Base-by-base conservation (phyloP, 306 rosid genomes). In the Alnus glutinosa region DNA sequence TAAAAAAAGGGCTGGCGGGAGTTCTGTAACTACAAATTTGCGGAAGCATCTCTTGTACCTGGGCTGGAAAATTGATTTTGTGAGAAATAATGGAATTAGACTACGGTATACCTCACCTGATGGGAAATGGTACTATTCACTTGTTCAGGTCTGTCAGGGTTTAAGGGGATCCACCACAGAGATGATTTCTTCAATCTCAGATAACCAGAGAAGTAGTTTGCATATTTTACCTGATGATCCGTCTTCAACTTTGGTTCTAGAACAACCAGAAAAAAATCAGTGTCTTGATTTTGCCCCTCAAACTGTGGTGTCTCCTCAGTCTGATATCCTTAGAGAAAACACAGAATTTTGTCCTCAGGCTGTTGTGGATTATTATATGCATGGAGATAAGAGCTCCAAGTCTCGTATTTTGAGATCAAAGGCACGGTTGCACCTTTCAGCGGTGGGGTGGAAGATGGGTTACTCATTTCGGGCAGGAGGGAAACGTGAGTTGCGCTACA, bases 41-140 rank as follows among this genome's bases (percentile, higher is more conserved):
- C 59, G 63, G 82, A 79, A 76, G 69, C 86, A 86, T 86, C 82
- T 86, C 67, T 76, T 14, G 16, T 51, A 77, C 70, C 71, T 82
- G 59, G 89, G 86, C 52, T 86, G 97, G 96, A 76, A 88, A 83
- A 83, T 91, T 78, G 90, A 90, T 36, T 78, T 70, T 57, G 68
- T 70, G 36, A 0, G n/a, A 42, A 70, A 15, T 48, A 42, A 4
- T 37, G 1, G 61, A 37, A 14, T 36, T 64, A 73, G 61, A 78
- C 54, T 85, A 54, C 79, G 82, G 76, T 93, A 88, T 61, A 79
- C 12, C 54, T 69, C 85, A 0, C 97, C 91, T 37, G 61, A 73
- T 58, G 79, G 75, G n/a, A 83, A 64, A 76, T 19, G 9, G 81
- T 88, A 82, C 76, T 36, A 74, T 70, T 82, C 94, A 64, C 91